Evolutionary conservation across 2,329 filamentous ascomycete genomes (phyloP).

Genomic region (Botrytis pseudocinerea): DNA sequence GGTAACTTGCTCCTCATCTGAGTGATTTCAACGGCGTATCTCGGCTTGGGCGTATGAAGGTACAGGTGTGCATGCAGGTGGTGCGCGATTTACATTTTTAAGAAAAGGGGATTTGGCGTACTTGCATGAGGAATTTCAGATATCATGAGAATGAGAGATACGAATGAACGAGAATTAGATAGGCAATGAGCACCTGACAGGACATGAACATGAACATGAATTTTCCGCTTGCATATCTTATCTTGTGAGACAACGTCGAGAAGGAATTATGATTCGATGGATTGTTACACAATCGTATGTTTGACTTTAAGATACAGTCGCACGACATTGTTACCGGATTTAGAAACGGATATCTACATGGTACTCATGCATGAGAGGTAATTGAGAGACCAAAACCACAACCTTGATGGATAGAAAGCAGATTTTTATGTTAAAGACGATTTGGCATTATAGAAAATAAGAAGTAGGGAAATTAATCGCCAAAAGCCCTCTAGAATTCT

Average conservation of each 20-base stretch:
- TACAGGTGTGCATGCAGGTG: slow-evolving; percentile 7
- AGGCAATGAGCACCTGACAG: not conserved
- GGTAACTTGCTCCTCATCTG: not conserved
- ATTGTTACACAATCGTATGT: not conserved
- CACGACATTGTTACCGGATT: not conserved
- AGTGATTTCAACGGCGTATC: not conserved
- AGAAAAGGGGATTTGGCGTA: slow-evolving; percentile 18
- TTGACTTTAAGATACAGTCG: not conserved
- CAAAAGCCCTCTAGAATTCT: not conserved
- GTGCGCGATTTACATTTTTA: not conserved
- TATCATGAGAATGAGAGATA: slow-evolving; percentile 19
- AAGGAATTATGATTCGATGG: not conserved
- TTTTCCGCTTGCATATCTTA: not conserved
- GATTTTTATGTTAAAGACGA: not conserved
- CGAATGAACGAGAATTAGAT: slow-evolving; percentile 22
- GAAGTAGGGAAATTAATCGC: not conserved
- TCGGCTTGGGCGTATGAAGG: slow-evolving; percentile 17
- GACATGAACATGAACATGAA: not conserved
- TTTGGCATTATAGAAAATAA: not conserved
- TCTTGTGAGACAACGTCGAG: not conserved
- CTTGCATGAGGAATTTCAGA: slow-evolving; percentile 2
- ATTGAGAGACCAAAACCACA: not conserved
- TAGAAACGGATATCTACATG: not conserved
- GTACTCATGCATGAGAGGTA: not conserved
- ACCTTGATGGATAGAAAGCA: not conserved